Evolutionary conservation across 352 stramenopile species (phyloP), one percentile per base, ranked within the genome.

Genomic region (Phytophthora syringae): DNA sequence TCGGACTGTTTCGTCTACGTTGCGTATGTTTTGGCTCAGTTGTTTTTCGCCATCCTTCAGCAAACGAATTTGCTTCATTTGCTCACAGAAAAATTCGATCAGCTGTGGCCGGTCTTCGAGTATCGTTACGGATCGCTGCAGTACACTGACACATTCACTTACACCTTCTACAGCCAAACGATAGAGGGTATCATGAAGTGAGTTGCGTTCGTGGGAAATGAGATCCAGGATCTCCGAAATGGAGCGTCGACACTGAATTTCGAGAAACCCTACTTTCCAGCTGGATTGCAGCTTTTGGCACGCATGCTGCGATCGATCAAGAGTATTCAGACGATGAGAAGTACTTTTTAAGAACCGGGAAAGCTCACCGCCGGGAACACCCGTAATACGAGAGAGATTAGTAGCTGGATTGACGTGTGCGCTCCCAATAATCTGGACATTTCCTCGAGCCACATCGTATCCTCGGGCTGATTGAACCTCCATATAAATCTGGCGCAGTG

Each of bases 241-340:
- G 1, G 84, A 82, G 3, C 70, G 67, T 0, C 80, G 80, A 30
- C 84, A 93, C 32, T 91, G 82, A 52, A 93, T 81, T 57, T 93
- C 84, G 1, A 93, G 62, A 63, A 93, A 93, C 7, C 80, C 80
- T 7, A 91, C 79, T 49, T 80, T 89, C 80, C 80, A 91, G 40
- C 76, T 91, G 3, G 77, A 78, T 24, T 88, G 82, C 20, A 88
- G 67, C 30, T 90, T 90, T 44, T 88, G 77, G 24, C 82, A 88
- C 0, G 80, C 69, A 34, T 89, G 78, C 30, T 90, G 80, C 0
- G 80, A 88, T 15, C 58, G 59, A 62, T 90, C 81, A 1, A 90
- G 67, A 5, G 82, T 44, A 20, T 60, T 57, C 0, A 87, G 52
- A 9, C 74, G 76, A 34, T 74, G 25, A 7, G 67, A 52, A 32